Evolutionary conservation across 2,329 filamentous ascomycete species (phyloP), one percentile per base, ranked within the genome.

Genomic region (Alternaria atra): DNA sequence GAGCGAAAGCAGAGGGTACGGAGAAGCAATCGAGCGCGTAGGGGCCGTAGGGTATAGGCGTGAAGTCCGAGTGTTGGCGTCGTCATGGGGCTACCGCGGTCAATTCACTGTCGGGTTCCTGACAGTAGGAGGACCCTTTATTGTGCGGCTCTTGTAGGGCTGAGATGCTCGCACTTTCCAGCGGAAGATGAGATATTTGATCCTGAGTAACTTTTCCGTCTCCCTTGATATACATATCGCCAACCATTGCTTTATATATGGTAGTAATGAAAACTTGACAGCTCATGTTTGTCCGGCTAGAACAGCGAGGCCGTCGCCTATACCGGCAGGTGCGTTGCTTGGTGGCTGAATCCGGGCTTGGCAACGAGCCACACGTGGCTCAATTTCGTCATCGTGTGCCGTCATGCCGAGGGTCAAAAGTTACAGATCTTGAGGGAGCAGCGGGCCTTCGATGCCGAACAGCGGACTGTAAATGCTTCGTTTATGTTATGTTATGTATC

Each of bases 91-190:
- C 42, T 42, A 35, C 42, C 34, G 55, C 55, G 35, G 35, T 30
- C 27, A 39, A 52, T 52, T 61, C 58, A 61, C 54, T 40, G 39
- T 27, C 51, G 53, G 53, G 37, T 42, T 52, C 58, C 58, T 48
- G 52, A 40, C 54, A 55, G 46, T 23, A 40, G 39, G 54, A 58
- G 39, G 54, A 58, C 58, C 53, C 58, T 61, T 25, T 5, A 23
- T 51, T 39, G 50, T 64, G 61, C 51, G 61, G 54, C 58, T 55
- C 53, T 35, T 25, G 34, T 39, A 61, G 51, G 54, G 61, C 61
- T 63, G 58, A 12, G 23, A 35, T 42, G 20, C 17, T 35, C 20
- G 27, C 34, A 43, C 34, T 32, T 35, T 48, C 35, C 25, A 34
- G 7, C 10, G 20, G 23, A 42, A 17, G 15, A 27, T 29, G 27